These are phyloP conservation scores for Elsinoe fawcettii DNA, from an alignment of 2,329 filamentous ascomycete species.

Conservation along the genomic window DNA sequence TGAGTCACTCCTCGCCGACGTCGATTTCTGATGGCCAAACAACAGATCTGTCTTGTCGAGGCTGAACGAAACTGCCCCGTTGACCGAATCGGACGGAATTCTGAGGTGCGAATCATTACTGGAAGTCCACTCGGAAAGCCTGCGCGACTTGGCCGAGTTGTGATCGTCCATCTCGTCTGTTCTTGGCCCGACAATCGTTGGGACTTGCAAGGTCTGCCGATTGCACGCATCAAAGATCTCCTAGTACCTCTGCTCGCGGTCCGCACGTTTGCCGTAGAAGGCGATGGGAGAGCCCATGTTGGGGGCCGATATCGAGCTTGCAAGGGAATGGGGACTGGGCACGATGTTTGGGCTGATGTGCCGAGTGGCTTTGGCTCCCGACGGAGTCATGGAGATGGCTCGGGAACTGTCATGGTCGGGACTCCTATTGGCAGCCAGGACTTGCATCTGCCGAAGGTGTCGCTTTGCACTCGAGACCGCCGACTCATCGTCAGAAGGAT, in stretches of 20 bases:
- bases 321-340: not conserved
- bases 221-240: not conserved
- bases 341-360: not conserved
- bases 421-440: not conserved
- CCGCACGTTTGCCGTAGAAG: not conserved
- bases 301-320: not conserved
- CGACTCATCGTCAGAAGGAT: slow-evolving; percentile 8
- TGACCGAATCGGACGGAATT: not conserved
- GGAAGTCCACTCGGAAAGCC: not conserved
- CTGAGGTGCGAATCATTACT: not conserved
- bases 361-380: not conserved
- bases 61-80: not conserved
- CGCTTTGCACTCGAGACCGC: not conserved
- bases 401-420: not conserved
- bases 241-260: slow-evolving; percentile 1
- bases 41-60: not conserved
- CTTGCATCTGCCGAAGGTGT: slow-evolving; percentile 1
- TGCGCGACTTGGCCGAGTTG: not conserved
- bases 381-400: not conserved
- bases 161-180: slow-evolving; percentile 1
- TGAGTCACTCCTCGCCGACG: not conserved
- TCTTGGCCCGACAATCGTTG: not conserved
- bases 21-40: not conserved
- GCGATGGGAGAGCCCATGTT: not conserved
- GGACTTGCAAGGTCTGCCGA: not conserved